Percentiles rank a stretch among this genome's conserved stretches.
Conservation (phyloP, 192 early-diverging fungal species). For the Mortierella alpina region DNA sequence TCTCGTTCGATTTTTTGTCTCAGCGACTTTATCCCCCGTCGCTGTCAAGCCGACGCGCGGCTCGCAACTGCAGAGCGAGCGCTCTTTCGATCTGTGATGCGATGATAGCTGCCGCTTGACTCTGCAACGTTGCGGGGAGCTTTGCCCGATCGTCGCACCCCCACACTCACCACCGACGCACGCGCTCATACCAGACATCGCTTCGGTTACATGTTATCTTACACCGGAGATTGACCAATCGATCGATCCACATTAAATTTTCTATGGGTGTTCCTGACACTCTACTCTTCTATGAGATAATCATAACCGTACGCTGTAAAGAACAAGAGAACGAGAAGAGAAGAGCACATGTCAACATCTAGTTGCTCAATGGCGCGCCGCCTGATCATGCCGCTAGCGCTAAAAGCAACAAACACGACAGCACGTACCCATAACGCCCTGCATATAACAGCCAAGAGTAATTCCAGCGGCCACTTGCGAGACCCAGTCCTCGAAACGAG, state of each 20-base stretch:
- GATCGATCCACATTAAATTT: background rate
- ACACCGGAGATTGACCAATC: no score
- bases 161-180: no score
- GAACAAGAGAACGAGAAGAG: no score
- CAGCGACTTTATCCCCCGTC: background rate
- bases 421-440: slow-evolving; percentile 68
- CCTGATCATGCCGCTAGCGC: background rate
- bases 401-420: background rate
- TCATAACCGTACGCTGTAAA: slow-evolving; percentile 67
- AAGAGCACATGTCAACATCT: background rate
- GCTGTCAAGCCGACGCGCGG: no score
- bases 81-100: no score
- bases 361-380: background rate
- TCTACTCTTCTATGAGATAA: slow-evolving; percentile 59
- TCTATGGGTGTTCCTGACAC: background rate
- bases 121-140: no score
- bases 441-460: slow-evolving; percentile 76
- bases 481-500: slow-evolving; percentile 75
- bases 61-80: no score
- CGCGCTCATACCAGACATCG: no score
- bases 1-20: background rate
- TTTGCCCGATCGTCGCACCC: no score
- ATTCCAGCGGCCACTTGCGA: slow-evolving; percentile 78
- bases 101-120: no score
- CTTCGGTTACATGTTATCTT: no score